Evolutionary conservation across 1,284 basidiomycete species (phyloP), one percentile per base, ranked within the genome.

Genomic region (Irpex lacteus): DNA sequence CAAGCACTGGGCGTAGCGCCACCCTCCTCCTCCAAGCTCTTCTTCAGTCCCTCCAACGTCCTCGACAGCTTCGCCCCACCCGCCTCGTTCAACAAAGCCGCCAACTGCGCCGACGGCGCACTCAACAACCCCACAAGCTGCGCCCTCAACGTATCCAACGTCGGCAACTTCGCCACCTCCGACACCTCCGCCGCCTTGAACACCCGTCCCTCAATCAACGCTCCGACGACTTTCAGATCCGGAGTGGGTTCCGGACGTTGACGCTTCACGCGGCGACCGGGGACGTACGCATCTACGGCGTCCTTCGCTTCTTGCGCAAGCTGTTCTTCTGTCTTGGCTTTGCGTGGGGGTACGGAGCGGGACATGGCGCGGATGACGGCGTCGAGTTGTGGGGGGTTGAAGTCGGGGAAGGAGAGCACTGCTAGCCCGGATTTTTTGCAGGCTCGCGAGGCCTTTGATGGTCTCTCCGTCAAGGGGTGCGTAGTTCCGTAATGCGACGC

Each of bases 51-150:
- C 69, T 94, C 90, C 73, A 94, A 73, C 52, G 90, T 90, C 78
- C 91, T 82, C 63, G 88, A 86, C 71, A 94, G 71, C 73, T 80
- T 84, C 21, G 89, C 91, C 66, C 91, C 92, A 71, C 87, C 82
- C 61, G 91, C 92, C 76, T 90, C 83, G 67, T 84, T 84, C 63
- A 94, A 75, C 47, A 92, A 83, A 59, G 81, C 85, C 2, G 88
- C 85, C 36, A 94, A 76, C 75, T 92, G 90, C 61, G 82, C 79
- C 18, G 86, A 87, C 60, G 91, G 91, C 18, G 87, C 81, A 64
- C 86, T 89, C 66, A 94, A 73, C 74, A 94, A 67, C 13, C 91
- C 92, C 21, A 92, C 85, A 64, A 94, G 82, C 74, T 94, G 92
- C 18, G 88, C 86, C 60, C 88, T 77, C 68, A 94, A 75, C 5